Evolutionary conservation across 176 grass and related monocot species (phyloP).

Genomic region (Oryza glaberrima): DNA sequence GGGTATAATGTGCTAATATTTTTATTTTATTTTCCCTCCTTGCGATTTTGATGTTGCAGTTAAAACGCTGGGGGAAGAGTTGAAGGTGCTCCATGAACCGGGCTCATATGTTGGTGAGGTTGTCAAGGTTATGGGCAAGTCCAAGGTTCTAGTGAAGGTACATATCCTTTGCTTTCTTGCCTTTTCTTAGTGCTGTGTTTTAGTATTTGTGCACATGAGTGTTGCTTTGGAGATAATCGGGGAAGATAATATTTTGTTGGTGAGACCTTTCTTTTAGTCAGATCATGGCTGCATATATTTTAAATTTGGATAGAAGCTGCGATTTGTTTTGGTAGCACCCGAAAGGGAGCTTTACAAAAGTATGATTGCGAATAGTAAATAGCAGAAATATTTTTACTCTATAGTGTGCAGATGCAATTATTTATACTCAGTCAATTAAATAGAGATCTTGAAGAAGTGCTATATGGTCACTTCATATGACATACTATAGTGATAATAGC

Average conservation of each 20-base stretch:
- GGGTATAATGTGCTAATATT: neutral
- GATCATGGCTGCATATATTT: neutral
- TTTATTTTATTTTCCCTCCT: neutral
- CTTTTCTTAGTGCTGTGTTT: neutral
- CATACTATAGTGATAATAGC: neutral
- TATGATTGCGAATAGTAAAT: neutral
- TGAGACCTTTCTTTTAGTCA: too few species aligned
- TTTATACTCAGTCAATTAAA: neutral
- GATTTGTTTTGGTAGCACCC: neutral
- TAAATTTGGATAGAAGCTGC: neutral
- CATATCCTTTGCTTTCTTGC: neutral
- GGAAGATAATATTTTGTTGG: neutral
- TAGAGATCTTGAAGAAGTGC: neutral
- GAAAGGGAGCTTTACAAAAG: neutral
- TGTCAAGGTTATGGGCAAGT: slow-evolving; percentile 98
- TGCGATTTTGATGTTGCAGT: slow-evolving; percentile 42
- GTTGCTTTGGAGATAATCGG: neutral
- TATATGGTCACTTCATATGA: neutral
- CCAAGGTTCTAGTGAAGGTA: slow-evolving; percentile 97
- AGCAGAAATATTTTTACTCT: neutral
- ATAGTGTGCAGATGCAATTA: neutral
- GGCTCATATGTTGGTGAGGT: slow-evolving; percentile 94
- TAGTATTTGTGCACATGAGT: neutral
- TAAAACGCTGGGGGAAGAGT: slow-evolving; percentile 73
- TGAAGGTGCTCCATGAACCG: slow-evolving; percentile 78